Evolutionary conservation across 305 asterid species (phyloP), one percentile per base, ranked within the genome.

Genomic region (Fraxinus paxiana): DNA sequence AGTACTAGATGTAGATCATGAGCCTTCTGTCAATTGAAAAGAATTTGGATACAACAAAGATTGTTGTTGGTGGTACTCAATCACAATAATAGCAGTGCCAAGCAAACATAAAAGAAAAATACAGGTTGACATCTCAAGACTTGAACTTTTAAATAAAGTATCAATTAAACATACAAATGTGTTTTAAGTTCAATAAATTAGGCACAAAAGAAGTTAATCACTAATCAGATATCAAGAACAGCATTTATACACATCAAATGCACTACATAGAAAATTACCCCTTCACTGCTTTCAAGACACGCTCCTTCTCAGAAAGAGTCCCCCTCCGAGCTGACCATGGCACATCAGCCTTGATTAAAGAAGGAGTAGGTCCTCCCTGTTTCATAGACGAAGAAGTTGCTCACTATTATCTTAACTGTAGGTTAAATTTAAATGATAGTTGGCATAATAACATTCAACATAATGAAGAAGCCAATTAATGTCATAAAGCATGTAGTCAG

Each of bases 301-400:
- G 87, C 8, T 41, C 87, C 71, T 82, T 59, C 4, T 84, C 87
- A 69, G 85, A 77, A 1, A 82, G 81, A 75, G 20, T 67, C 26
- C 83, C 87, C 59, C 87, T 84, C 26, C 74, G 75, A 22, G 75
- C 87, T 9, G 87, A 77, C 87, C 85, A 84, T 54, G 87, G 88
- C 70, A 83, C 83, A 35, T 88, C 90, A 71, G 91, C 91, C 82
- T 85, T 88, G 82, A 84, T 75, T 71, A 88, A 77, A 41, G 88
- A 77, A 80, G 91, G 81, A 74, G 87, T 18, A 15, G 86, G 86
- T 77, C 90, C 90, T 46, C 88, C 91, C 90, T 88, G 85, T 72
- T 77, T 75, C 81, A 83, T 46, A 43, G 74, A 76, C 61, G 37
- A 77, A 65, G 10, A 43, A 35, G 0, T 7, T 70, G 18, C 13